Percentiles rank a stretch among this genome's conserved stretches.
phyloP scores from a whole-genome alignment of 1,284 basidiomycete genomes.

The Apiotrichum mycotoxinovorans region DNA sequence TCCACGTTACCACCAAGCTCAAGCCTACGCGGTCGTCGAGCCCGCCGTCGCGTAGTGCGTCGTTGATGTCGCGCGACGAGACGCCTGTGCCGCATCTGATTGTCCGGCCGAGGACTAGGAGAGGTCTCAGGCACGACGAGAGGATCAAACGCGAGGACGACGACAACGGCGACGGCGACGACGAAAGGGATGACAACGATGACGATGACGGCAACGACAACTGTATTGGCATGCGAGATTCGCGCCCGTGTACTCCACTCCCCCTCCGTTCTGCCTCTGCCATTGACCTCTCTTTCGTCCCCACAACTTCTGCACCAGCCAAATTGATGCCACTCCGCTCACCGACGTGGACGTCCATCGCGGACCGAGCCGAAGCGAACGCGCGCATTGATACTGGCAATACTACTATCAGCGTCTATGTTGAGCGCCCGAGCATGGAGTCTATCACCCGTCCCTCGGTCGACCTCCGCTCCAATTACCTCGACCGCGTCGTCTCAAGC shows the following conservation, averaged over 20 bases:
- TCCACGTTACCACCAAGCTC: slow-evolving; percentile 20
- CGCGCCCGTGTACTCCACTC: not conserved
- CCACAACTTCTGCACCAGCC: not conserved
- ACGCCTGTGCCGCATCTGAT: not conserved
- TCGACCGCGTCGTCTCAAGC: not conserved
- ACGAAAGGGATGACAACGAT: not conserved
- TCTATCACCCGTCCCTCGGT: not conserved
- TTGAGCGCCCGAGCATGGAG: not conserved
- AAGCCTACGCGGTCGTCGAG: slow-evolving; percentile 13
- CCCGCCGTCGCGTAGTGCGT: slow-evolving; percentile 4
- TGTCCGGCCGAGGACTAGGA: not conserved
- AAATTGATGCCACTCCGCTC: not conserved
- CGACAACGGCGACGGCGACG: not conserved
- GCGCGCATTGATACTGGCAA: too few species aligned
- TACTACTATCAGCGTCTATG: not conserved
- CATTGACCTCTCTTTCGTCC: too few species aligned
- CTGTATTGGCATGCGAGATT: not conserved
- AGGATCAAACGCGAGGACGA: not conserved
- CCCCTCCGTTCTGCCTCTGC: not conserved
- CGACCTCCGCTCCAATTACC: not conserved
- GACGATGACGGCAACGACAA: not conserved
- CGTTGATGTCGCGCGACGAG: slow-evolving; percentile 3
- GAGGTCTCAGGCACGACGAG: not conserved
- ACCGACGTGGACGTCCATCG: not conserved
- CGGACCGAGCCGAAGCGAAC: too few species aligned